Base-by-base conservation (phyloP, 139 green algal genomes). In the Pleodorina starrii region DNA sequence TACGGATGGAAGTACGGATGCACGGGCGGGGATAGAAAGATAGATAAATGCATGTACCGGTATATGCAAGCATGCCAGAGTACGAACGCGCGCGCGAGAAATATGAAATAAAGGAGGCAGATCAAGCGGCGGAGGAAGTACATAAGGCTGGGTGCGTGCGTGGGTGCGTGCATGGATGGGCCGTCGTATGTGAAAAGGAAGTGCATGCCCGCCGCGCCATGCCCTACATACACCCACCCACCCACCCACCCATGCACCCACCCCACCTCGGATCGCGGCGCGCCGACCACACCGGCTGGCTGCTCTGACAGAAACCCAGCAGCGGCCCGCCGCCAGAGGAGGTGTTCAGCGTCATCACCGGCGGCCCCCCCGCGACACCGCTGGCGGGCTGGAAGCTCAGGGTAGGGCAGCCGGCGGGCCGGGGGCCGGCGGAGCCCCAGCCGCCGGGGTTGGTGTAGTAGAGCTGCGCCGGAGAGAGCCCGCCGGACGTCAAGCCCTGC, bases 201-300 rank as follows among this genome's bases (percentile, higher is more conserved):
- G n/a, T n/a, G n/a, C n/a, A n/a, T n/a, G n/a, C n/a, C n/a, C n/a
- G n/a, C n/a, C n/a, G n/a, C n/a, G n/a, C n/a, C n/a, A n/a, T n/a
- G n/a, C n/a, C n/a, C n/a, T n/a, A n/a, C n/a, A n/a, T n/a, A n/a
- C n/a, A n/a, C n/a, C n/a, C n/a, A n/a, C n/a, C n/a, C n/a, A n/a
- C n/a, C n/a, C n/a, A n/a, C n/a, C n/a, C n/a, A n/a, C n/a, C n/a
- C n/a, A n/a, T n/a, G n/a, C n/a, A n/a, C n/a, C n/a, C n/a, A n/a
- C n/a, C n/a, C n/a, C n/a, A 85, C 78, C 78, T 93, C n/a, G 94
- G 90, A 85, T 97, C 95, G 9, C 94, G 71, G 76, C 92, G 93
- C 43, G 93, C 91, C 10, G 84, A 94, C 91, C 92, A 97, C 19
- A 50, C 7, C 0, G 95, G 95, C 84, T 94, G 90, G 73, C 84